Percentiles rank a stretch among this genome's conserved stretches.
These are phyloP conservation scores for Trametes versicolor DNA, from an alignment of 1,284 basidiomycete genomes.

Conservation along the genomic window DNA sequence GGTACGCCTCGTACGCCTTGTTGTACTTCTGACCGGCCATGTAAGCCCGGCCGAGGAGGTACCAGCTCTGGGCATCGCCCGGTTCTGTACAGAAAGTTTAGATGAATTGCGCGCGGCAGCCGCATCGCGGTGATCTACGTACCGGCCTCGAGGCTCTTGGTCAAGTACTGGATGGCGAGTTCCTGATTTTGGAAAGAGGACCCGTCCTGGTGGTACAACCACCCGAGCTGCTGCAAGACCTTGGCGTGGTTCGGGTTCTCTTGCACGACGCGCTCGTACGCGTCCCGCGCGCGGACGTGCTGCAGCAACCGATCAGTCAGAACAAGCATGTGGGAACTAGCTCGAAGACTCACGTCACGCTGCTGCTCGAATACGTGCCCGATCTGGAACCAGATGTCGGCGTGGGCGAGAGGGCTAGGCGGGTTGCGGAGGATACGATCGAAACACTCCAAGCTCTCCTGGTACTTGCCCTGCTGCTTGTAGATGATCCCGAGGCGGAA, in stretches of 20 bases:
- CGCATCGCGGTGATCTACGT: conserved; percentile 41
- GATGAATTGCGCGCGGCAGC: conserved; percentile 8
- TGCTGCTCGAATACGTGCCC: conserved; percentile 99
- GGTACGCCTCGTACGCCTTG: conserved; percentile 99
- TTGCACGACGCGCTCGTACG: conserved; percentile 95
- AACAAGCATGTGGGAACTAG: too few relatives aligned
- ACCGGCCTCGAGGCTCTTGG: conserved; percentile 95
- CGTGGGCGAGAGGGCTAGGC: conserved; percentile 93
- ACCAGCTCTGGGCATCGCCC: conserved; percentile 98
- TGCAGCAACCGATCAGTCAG: conserved; percentile 47
- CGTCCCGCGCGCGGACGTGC: conserved; percentile 92
- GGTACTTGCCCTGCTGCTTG: conserved; percentile 97
- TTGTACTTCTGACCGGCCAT: conserved; percentile 99
- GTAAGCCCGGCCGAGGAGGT: conserved; percentile 96
- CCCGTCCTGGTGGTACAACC: conserved; percentile 96
- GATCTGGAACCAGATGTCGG: conserved; percentile 99
- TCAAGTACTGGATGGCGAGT: conserved; percentile 91
- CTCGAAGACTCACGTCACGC: conserved; percentile 79
- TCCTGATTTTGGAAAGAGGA: conserved; percentile 97
- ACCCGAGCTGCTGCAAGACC: conserved; percentile 97
- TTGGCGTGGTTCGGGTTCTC: conserved; percentile 97
- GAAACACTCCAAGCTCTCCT: conserved; percentile 90
- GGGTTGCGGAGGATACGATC: conserved; percentile 96
- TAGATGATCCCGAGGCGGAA: conserved; percentile 99
- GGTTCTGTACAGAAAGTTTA: conserved; percentile 67